These are phyloP conservation scores for Suhomyces anneliseae DNA, from an alignment of 1,139 yeast genomes.

Conservation along the genomic window DNA sequence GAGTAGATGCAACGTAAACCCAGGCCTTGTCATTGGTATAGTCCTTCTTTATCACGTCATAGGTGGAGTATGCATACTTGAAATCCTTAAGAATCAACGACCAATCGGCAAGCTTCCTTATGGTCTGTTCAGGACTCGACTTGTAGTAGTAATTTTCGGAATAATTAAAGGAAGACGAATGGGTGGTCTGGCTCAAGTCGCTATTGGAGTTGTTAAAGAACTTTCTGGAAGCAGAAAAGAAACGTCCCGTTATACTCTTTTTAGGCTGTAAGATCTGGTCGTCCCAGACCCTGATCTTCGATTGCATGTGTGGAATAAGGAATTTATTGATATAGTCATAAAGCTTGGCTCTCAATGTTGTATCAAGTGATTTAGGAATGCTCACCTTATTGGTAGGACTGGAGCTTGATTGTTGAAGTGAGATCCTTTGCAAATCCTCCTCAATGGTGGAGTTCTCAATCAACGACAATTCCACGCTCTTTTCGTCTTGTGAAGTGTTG, in stretches of 20 bases:
- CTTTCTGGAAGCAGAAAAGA: constrained; percentile 67
- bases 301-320: constrained; percentile 78
- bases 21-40: constrained; percentile 78
- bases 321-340: constrained; percentile 57
- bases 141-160: constrained; percentile 56
- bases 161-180: constrained; percentile 31
- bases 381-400: constrained; percentile 13
- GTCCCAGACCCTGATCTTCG: constrained; percentile 73
- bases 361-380: constrained; percentile 40
- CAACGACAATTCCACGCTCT: constrained; percentile 21
- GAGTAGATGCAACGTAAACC: constrained; percentile 78
- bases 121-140: constrained; percentile 68
- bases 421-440: constrained; percentile 48
- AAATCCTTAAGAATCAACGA: constrained; percentile 86
- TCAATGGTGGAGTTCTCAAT: constrained; percentile 52
- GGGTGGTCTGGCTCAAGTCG: constrained; percentile 4
- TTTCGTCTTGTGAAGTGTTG: constrained; percentile 8
- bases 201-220: constrained; percentile 41
- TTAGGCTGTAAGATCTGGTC: constrained; percentile 70
- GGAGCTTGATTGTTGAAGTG: constrained; percentile 24
- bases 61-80: constrained; percentile 79
- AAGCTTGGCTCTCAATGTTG: constrained; percentile 42
- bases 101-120: constrained; percentile 89
- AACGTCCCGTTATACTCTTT: constrained; percentile 69
- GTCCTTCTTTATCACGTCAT: constrained; percentile 80